phyloP scores from a whole-genome alignment of 768 basidiomycete genomes.

The Phaffia tasmanica region DNA sequence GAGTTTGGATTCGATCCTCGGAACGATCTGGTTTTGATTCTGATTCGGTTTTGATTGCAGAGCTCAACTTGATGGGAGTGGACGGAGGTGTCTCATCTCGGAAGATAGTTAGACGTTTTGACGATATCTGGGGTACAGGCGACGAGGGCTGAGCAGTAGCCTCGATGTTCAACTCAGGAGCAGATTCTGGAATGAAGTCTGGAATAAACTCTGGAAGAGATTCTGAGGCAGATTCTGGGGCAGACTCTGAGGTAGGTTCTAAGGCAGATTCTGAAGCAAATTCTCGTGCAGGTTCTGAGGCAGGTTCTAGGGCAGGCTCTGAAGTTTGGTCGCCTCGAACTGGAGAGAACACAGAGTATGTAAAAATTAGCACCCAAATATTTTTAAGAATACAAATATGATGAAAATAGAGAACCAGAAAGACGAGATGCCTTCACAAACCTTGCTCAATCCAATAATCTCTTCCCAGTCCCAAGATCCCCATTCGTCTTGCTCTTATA shows the following conservation, averaged over 20 bases:
- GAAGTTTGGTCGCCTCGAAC: not conserved
- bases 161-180: not conserved
- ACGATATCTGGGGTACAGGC: not conserved
- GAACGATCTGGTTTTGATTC: not conserved
- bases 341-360: not conserved
- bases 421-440: conserved; percentile 6
- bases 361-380: not conserved
- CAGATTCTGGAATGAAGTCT: not conserved
- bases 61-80: conserved; percentile 33
- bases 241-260: not conserved
- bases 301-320: conserved; percentile 12
- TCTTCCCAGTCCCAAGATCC: conserved; percentile 28
- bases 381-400: not conserved
- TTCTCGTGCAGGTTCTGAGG: not conserved
- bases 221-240: conserved; percentile 1
- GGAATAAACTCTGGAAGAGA: conserved; percentile 3
- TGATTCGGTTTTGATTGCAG: not conserved
- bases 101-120: conserved; percentile 13
- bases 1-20: not conserved
- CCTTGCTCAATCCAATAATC: conserved; percentile 34
- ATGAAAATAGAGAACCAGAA: not conserved
- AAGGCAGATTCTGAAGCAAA: not conserved
- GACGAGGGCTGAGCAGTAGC: not conserved
- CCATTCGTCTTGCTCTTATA: conserved; percentile 41
- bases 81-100: conserved; percentile 17